Conservation (phyloP, 2,329 filamentous ascomycete genomes). For the Aspergillus carbonarius region DNA sequence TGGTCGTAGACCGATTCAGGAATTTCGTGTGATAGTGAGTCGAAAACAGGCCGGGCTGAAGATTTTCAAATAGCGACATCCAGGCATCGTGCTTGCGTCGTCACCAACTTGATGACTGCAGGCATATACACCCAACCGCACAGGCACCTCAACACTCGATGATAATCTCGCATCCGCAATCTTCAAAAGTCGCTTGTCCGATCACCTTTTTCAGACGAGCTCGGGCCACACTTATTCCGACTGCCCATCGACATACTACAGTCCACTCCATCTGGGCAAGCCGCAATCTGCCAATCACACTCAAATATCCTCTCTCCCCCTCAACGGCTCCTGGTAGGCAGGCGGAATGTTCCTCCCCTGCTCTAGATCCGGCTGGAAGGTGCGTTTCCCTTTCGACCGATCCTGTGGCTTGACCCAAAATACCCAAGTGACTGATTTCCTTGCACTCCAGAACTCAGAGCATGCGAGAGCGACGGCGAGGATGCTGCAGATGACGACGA, state of each 20-base stretch:
- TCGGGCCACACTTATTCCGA: not conserved
- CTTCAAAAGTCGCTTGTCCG: not conserved
- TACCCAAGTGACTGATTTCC: slow-evolving; percentile 14
- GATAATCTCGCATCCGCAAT: not conserved
- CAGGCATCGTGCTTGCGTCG: no score
- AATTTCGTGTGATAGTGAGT: no score
- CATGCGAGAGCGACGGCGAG: slow-evolving; percentile 41
- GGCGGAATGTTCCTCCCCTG: not conserved
- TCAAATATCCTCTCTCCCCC: not conserved
- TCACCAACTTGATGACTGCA: no score
- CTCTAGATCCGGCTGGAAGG: not conserved
- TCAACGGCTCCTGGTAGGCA: not conserved
- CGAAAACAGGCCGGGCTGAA: no score
- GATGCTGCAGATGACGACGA: slow-evolving; percentile 43
- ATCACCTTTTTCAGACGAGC: no score
- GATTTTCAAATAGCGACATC: no score
- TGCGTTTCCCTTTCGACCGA: slow-evolving; percentile 6
- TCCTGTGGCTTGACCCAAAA: slow-evolving; percentile 23
- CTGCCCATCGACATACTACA: no score
- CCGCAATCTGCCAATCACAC: no score
- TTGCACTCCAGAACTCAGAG: slow-evolving; percentile 35
- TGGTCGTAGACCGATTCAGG: no score
- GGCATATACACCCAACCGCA: not conserved
- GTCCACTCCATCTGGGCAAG: not conserved
- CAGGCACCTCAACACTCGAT: not conserved